These are phyloP conservation scores for Neurospora sp. DNA, from an alignment of 495 filamentous ascomycete species.

Conservation along the genomic window DNA sequence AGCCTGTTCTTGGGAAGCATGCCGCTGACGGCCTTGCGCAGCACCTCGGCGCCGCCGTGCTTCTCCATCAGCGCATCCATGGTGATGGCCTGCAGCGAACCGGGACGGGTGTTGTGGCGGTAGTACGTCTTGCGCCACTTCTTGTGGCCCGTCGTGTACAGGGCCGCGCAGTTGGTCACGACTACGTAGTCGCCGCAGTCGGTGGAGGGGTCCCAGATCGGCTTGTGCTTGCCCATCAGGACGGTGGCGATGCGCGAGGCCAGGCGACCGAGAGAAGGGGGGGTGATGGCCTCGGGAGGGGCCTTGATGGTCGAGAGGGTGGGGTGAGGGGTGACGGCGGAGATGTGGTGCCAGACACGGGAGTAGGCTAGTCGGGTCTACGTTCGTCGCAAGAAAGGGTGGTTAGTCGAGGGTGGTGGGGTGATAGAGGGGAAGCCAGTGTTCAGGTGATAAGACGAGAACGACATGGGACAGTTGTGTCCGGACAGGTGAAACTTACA, in stretches of 20 bases:
- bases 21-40: constrained; percentile 83
- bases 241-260: constrained; percentile 82
- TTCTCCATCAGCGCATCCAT: constrained; percentile 94
- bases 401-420: constrained; percentile 50
- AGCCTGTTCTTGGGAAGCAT: constrained; percentile 98
- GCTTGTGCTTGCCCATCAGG: constrained; percentile 99
- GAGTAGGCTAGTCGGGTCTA: constrained; percentile 96
- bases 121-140: constrained; percentile 90
- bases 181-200: constrained; percentile 99
- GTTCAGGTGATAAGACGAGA: constrained; percentile 1
- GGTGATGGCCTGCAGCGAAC: constrained; percentile 73
- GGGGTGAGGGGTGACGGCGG: constrained; percentile 45
- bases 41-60: constrained; percentile 86
- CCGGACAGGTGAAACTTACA: constrained; percentile 1
- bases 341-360: constrained; percentile 87
- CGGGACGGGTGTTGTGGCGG: constrained; percentile 81
- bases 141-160: constrained; percentile 87
- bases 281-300: constrained; percentile 45
- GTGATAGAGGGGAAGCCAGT: constrained; percentile 5
- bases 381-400: neutral
- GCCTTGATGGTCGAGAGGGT: constrained; percentile 40
- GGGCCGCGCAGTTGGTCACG: constrained; percentile 73
- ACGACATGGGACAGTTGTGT: neutral
- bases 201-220: constrained; percentile 89
- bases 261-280: constrained; percentile 71